Evolutionary conservation across 495 filamentous ascomycete species (phyloP), one percentile per base, ranked within the genome.

Genomic region (Amphirosellinia nigrospora): DNA sequence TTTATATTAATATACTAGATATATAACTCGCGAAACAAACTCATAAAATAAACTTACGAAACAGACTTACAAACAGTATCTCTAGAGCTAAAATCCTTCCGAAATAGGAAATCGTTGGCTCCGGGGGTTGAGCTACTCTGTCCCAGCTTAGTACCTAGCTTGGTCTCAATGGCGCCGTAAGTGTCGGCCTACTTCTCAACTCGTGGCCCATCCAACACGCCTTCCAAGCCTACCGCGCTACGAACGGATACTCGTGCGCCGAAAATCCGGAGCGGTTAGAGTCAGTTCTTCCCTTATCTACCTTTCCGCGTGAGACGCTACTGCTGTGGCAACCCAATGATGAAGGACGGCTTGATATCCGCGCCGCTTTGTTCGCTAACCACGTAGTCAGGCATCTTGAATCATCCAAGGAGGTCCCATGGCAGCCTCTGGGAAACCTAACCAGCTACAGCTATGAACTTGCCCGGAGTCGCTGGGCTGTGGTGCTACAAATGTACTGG

Each of bases 321-420:
- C 10, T 3, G 10, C 2, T 39, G 0, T 68, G 53, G 66, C 26
- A 21, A 26, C 0, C 13, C 28, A 23, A 53, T 7, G 10, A 38
- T 10, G 66, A 61, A 15, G 5, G 2, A 16, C 28, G 56, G 4
- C 46, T 59, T 3, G 46, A 56, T 6, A 46, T 58, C 43, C 2
- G 26, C 15, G 60, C 68, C 2, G 68, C 68, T 8, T 16, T 70
- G 23, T 70, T 70, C 10, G 68, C 68, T n/a, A 48, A 64, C 9
- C 68, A 53, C 1, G 68, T 70, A 0, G 68, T 70, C 34, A 21
- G 60, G 11, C 64, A 28, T 30, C 23, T 70, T 3, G 68, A 70
- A 28, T 23, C 16, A 6, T 55, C 48, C 4, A 32, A 46, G 0
- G 38, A 9, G 0, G 36, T 56, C 7, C 10, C 30, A 8, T 70